phyloP scores from a whole-genome alignment of 345 rosid genomes.

The Aquilaria yunnanensis region DNA sequence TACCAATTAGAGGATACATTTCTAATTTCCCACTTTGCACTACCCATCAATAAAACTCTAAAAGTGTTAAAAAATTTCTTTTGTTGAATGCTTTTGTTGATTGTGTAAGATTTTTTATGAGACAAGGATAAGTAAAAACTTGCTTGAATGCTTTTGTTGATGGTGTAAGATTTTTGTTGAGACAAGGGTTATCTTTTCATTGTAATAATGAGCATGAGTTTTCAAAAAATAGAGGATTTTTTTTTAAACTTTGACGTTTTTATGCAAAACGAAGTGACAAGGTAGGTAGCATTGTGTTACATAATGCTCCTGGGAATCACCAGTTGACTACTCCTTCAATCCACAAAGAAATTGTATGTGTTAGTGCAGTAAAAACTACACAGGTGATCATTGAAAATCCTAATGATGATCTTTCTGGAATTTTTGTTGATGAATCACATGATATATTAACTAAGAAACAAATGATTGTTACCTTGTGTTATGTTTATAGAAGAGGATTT shows the following conservation, averaged over 20 bases:
- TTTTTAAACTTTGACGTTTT: conserved; percentile 7
- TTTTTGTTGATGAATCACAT: not conserved
- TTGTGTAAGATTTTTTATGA: too few relatives aligned
- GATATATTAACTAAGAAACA: conserved; percentile 9
- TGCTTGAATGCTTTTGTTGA: not conserved
- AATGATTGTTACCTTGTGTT: not conserved
- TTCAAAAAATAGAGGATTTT: conserved; percentile 6
- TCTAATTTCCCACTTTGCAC: too few relatives aligned
- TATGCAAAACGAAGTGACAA: not conserved
- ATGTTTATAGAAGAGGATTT: not conserved
- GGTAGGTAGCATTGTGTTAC: not conserved
- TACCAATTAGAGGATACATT: too few relatives aligned
- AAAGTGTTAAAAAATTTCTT: too few relatives aligned
- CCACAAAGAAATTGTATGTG: not conserved
- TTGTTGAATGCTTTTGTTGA: too few relatives aligned
- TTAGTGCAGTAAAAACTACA: too few relatives aligned
- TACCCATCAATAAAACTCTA: too few relatives aligned
- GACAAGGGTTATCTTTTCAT: conserved; percentile 4
- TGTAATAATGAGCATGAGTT: not conserved
- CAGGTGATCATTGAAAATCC: too few relatives aligned
- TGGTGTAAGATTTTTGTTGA: conserved; percentile 4
- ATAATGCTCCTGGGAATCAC: conserved; percentile 1
- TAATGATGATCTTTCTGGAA: not conserved
- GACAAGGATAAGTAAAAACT: not conserved
- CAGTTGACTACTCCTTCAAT: not conserved